Evolutionary conservation across 2,329 filamentous ascomycete species (phyloP).

Genomic region (Fonsecaea multimorphosa): DNA sequence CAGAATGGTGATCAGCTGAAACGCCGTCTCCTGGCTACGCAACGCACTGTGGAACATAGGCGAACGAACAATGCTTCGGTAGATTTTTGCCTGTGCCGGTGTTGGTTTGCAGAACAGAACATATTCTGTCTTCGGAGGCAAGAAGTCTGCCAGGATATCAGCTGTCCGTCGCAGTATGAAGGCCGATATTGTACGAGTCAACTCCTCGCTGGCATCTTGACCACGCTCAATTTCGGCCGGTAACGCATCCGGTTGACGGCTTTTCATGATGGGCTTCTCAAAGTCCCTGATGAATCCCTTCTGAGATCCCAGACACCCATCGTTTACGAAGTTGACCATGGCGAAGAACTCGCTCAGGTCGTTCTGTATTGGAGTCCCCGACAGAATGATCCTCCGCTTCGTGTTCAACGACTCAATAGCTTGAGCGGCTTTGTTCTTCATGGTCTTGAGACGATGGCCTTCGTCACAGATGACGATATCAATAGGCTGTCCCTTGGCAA

Average conservation of each 20-base stretch:
- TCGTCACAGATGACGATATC: conserved; percentile 75
- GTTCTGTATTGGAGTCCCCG: conserved; percentile 72
- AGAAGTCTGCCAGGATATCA: conserved; percentile 69
- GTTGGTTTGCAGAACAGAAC: conserved; percentile 71
- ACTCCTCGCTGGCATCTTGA: conserved; percentile 65
- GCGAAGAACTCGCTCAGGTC: conserved; percentile 71
- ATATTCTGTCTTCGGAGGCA: conserved; percentile 71
- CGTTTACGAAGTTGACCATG: conserved; percentile 73
- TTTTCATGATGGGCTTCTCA: conserved; percentile 68
- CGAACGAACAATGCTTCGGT: conserved; percentile 69
- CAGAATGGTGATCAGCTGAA: conserved; percentile 73
- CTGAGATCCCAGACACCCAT: conserved; percentile 67
- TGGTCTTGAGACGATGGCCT: conserved; percentile 70
- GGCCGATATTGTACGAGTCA: conserved; percentile 64
- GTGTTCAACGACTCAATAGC: conserved; percentile 70
- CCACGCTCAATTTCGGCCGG: conserved; percentile 68
- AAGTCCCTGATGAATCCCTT: conserved; percentile 69
- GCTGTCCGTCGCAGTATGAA: conserved; percentile 72
- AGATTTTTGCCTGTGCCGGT: conserved; percentile 63
- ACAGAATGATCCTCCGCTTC: conserved; percentile 66
- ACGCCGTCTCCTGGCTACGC: conserved; percentile 64
- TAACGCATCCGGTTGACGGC: conserved; percentile 67
- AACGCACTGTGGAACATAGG: conserved; percentile 67
- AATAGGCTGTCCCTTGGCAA: conserved; percentile 67
- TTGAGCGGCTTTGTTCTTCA: conserved; percentile 70